Evolutionary conservation across 148 eudicot species (phyloP), one percentile per base, ranked within the genome.

Genomic region (Persicaria tinctoria): DNA sequence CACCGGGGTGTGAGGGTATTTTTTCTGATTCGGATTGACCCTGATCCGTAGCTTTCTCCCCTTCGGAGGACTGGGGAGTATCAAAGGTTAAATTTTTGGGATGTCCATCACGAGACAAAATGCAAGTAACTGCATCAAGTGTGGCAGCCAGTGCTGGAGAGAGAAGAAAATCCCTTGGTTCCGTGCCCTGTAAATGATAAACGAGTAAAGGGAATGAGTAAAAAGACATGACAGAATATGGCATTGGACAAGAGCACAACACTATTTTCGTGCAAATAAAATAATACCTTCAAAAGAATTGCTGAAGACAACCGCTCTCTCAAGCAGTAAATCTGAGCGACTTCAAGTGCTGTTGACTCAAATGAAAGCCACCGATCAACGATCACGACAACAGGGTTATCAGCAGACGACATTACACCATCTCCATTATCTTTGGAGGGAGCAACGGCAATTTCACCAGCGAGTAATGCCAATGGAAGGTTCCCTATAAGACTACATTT

Each of bases 271-370:
- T 60, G 68, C 44, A 8, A 20, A 60, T 5, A 66, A 8, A 20
- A 60, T 5, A 66, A 49, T 86, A 95, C 99, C 73, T 87, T 90
- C 80, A 82, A 89, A 77, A 83, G 82, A 75, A 86, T 83, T 77
- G 99, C 96, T 1, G 91, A 92, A 62, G 89, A 85, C 51, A 95
- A 74, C 73, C 99, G 85, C 84, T 95, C 99, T 81, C 99, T 87
- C 77, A 95, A 85, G 81, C 99, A 95, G 82, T 95, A 95, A 76
- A 92, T 83, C 56, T 92, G 94, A 77, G 99, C 99, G 75, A 86
- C 92, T 76, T 95, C 97, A 75, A 95, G 91, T 38, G 99, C 99
- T 1, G 87, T 89, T 6, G 85, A 77, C 80, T 83, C 78, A 20
- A 85, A 92, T 44, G 85, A 75, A 75, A 95, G 86, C 97, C 99